Evolutionary conservation across 805 yeast species (phyloP).

Genomic region (Candida nemodendra): DNA sequence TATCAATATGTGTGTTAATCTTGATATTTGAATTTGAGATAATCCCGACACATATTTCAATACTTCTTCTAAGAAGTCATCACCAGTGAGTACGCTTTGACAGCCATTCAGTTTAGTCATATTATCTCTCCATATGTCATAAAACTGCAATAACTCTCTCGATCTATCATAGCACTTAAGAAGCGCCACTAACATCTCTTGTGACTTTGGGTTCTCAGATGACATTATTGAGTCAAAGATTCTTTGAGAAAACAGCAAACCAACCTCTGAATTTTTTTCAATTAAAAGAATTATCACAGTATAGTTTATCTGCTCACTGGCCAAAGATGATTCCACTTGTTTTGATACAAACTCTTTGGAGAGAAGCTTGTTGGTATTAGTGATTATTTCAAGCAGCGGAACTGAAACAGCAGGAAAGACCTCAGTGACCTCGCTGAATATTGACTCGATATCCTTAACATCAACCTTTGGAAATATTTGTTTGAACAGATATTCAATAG

Average conservation of each 20-base stretch:
- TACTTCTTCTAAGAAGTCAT: conserved; percentile 36
- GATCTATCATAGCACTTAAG: conserved; percentile 49
- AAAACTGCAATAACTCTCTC: conserved; percentile 55
- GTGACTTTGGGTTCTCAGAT: not conserved
- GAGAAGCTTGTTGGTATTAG: conserved; percentile 49
- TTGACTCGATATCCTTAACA: conserved; percentile 43
- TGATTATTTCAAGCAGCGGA: conserved; percentile 44
- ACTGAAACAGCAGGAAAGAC: conserved; percentile 41
- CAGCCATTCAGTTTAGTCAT: conserved; percentile 10
- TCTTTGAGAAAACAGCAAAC: conserved; percentile 41
- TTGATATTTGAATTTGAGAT: conserved; percentile 45
- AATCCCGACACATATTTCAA: conserved; percentile 42
- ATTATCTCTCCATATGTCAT: conserved; percentile 42
- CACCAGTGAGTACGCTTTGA: conserved; percentile 14
- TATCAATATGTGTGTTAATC: conserved; percentile 24
- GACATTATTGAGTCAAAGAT: conserved; percentile 26
- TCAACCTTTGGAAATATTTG: conserved; percentile 34
- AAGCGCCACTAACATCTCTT: conserved; percentile 9
- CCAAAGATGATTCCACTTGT: conserved; percentile 36
- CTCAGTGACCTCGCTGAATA: conserved; percentile 43
- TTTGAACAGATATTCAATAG: conserved; percentile 32
- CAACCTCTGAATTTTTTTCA: conserved; percentile 57
- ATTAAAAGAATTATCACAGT: conserved; percentile 46
- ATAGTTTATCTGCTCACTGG: conserved; percentile 33
- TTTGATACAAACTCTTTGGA: conserved; percentile 49